Evolutionary conservation across 495 filamentous ascomycete genomes (phyloP).

Genomic region (Daldinia loculata): DNA sequence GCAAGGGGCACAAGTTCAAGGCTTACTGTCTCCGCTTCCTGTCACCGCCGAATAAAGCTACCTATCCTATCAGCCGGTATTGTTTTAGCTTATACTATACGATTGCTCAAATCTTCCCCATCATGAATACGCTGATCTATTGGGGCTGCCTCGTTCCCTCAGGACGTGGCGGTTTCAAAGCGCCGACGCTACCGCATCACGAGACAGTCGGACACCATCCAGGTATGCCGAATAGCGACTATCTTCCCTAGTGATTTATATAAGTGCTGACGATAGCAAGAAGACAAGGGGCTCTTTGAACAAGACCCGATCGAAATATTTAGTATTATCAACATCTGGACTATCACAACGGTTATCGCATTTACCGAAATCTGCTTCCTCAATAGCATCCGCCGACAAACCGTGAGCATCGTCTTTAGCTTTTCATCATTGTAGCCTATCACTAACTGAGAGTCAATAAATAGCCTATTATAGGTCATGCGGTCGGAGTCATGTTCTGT

Average conservation of each 20-base stretch:
- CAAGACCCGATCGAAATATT: conserved; percentile 51
- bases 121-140: conserved; percentile 57
- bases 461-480: conserved; percentile 51
- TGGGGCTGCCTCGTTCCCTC: conserved; percentile 56
- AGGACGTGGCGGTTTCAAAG: conserved; percentile 46
- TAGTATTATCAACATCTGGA: conserved; percentile 56
- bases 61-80: conserved; percentile 47
- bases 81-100: conserved; percentile 62
- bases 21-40: conserved; percentile 45
- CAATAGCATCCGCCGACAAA: conserved; percentile 59
- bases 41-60: conserved; percentile 50
- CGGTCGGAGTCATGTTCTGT: conserved; percentile 49
- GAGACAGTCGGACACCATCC: conserved; percentile 28
- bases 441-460: not conserved
- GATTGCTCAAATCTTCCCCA: conserved; percentile 52
- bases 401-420: conserved; percentile 45
- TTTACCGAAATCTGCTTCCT: conserved; percentile 57
- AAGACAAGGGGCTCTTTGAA: conserved; percentile 46
- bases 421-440: not conserved
- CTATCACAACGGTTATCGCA: conserved; percentile 53
- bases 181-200: conserved; percentile 34
- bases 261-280: conserved; percentile 5
- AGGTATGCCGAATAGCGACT: conserved; percentile 21
- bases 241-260: not conserved
- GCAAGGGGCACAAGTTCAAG: conserved; percentile 22